phyloP scores from a whole-genome alignment of 352 stramenopile species.

The Phytopythium delawarense region DNA sequence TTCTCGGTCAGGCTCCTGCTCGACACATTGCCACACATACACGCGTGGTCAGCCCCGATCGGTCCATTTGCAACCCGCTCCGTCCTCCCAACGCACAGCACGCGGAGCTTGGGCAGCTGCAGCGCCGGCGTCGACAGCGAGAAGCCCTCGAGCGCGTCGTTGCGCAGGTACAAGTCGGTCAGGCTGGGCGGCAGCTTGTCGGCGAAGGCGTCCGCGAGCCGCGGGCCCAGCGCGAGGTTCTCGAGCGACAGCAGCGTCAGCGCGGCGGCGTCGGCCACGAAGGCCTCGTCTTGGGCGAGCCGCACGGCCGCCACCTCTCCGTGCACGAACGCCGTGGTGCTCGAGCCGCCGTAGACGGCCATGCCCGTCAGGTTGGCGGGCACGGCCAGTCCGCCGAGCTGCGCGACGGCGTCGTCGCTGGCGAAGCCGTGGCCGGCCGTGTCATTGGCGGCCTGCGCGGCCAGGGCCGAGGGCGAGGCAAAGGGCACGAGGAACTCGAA shows the following conservation, averaged over 20 bases:
- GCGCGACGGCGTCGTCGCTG: slow-evolving; percentile 30
- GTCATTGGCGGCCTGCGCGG: slow-evolving; percentile 16
- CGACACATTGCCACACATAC: not conserved
- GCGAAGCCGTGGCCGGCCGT: slow-evolving; percentile 20
- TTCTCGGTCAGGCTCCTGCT: slow-evolving; percentile 3
- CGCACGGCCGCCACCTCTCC: slow-evolving; percentile 4
- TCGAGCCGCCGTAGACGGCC: slow-evolving; percentile 6
- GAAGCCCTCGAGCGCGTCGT: slow-evolving; percentile 5
- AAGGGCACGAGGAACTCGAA: slow-evolving; percentile 65
- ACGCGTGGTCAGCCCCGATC: not conserved
- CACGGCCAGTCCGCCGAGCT: slow-evolving; percentile 1
- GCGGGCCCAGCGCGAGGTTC: slow-evolving; percentile 4
- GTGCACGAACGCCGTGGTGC: not conserved
- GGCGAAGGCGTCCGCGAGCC: slow-evolving; percentile 1
- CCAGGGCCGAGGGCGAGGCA: slow-evolving; percentile 15
- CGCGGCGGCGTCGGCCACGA: not conserved
- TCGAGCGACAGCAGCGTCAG: slow-evolving; percentile 6
- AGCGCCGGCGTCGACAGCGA: not conserved
- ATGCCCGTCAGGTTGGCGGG: not conserved
- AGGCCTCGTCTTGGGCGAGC: not conserved
- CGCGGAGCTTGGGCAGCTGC: not conserved
- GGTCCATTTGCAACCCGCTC: not conserved
- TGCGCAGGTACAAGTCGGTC: slow-evolving; percentile 4
- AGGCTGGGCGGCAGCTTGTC: not conserved
- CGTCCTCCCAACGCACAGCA: not conserved